Evolutionary conservation across 768 basidiomycete genomes (phyloP).

Genomic region (Dioszegia hungarica): DNA sequence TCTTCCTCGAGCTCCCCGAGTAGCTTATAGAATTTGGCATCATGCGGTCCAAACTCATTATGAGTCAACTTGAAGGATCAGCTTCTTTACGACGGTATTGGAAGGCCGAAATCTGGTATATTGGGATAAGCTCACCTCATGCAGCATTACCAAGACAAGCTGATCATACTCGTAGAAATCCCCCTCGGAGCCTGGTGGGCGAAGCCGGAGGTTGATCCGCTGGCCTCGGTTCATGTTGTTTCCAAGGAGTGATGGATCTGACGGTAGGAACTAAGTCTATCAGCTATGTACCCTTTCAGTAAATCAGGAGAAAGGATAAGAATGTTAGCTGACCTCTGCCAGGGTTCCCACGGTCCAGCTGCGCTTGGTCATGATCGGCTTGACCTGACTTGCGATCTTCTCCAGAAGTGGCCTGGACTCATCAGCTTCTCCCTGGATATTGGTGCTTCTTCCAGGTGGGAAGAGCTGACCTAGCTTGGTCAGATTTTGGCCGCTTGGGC

Average conservation of each 20-base stretch:
- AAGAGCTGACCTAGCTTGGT: conserved; percentile 41
- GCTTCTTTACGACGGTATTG: not conserved
- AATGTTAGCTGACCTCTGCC: conserved; percentile 36
- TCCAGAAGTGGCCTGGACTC: conserved; percentile 33
- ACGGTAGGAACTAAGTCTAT: conserved; percentile 24
- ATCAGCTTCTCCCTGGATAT: too few species aligned
- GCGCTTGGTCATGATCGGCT: conserved; percentile 87
- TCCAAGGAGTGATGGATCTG: conserved; percentile 33
- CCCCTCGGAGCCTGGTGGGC: conserved; percentile 64
- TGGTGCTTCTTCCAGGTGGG: too few species aligned
- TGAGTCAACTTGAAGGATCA: conserved; percentile 64
- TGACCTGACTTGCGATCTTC: conserved; percentile 58
- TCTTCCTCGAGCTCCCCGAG: conserved; percentile 69
- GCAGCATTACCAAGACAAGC: conserved; percentile 78
- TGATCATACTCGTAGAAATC: conserved; percentile 72
- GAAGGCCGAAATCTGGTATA: not conserved
- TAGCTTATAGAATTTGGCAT: conserved; percentile 55
- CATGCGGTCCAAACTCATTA: conserved; percentile 83
- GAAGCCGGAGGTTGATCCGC: conserved; percentile 75
- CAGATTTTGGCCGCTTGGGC: conserved; percentile 29
- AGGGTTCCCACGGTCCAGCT: conserved; percentile 58
- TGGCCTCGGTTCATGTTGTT: conserved; percentile 64
- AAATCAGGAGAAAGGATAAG: not conserved
- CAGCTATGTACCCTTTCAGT: not conserved
- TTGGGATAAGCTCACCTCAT: conserved; percentile 59